Evolutionary conservation across 2,329 filamentous ascomycete species (phyloP), one percentile per base, ranked within the genome.

Genomic region (Leptographium flavum): DNA sequence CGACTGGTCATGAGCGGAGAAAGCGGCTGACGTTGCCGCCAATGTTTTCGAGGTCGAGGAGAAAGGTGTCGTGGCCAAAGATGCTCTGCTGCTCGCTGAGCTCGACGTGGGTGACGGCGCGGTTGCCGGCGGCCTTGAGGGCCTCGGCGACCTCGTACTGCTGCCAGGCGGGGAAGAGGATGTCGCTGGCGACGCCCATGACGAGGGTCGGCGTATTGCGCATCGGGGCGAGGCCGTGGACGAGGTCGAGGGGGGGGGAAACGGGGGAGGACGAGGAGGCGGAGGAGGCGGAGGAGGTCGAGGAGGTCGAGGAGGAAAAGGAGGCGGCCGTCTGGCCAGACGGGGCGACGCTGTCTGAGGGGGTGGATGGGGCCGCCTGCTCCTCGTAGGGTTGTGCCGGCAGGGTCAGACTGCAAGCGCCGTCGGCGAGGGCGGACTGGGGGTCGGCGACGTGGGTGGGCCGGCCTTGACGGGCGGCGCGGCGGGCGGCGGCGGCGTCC

Each of bases 91-190:
- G 87, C 65, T 96, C 87, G 30, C 88, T 92, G 42, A 98, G 67
- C 66, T 98, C 92, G 14, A 92, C 75, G 62, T 98, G 87, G 38
- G 79, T 81, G 1, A 98, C 88, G 28, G 74, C 77, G 49, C 76
- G 71, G 57, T 94, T 96, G 1, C 92, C 92, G 0, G 74, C 75
- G 30, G 75, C 72, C 48, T 79, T 76, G 51, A 98, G 67, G 3
- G 90, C 83, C 57, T 90, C 81, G 4, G 88, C 90, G 50, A 98
- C 81, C 63, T 98, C 92, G 44, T 85, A 77, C 67, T 98, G 92
- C 66, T 98, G 92, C 90, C 92, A 98, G 0, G 92, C 87, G 0
- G 92, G 92, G 64, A 98, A 98, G 31, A 98, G 67, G 42, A 95
- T 96, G 59, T 98, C 92, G 55, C 87, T 95, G 0, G 87, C 86